Percentiles rank a stretch among this genome's conserved stretches.
These are phyloP conservation scores for Aspergillus sclerotiicarbonarius DNA, from an alignment of 495 filamentous ascomycete genomes.

Conservation along the genomic window DNA sequence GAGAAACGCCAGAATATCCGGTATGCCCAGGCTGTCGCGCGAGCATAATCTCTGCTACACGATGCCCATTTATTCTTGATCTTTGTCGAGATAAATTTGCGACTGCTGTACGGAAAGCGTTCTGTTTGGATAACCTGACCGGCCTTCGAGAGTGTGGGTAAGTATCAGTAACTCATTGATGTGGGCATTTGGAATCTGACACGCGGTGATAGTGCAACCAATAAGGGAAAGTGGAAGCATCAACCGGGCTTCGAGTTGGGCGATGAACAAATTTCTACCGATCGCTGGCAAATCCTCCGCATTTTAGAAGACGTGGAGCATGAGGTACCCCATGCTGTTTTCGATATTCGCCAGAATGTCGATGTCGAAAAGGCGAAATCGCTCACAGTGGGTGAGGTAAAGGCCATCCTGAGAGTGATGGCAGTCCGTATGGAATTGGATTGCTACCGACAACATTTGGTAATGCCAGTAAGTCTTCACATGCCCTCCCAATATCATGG, in stretches of 20 bases:
- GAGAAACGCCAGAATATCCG: neutral
- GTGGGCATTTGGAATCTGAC: neutral
- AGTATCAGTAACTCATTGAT: neutral
- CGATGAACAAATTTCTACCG: neutral
- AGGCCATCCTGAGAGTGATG: constrained; percentile 13
- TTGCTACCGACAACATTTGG: neutral
- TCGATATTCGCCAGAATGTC: neutral
- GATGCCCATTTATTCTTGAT: neutral
- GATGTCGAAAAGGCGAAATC: neutral
- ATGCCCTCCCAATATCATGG: neutral
- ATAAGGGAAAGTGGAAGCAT: neutral
- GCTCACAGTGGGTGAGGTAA: constrained; percentile 8
- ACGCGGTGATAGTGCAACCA: neutral
- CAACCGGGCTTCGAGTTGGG: neutral
- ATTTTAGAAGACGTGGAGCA: constrained; percentile 2
- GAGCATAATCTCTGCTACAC: neutral
- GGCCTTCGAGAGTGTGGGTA: neutral
- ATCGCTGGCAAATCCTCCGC: neutral
- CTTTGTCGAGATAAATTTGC: neutral
- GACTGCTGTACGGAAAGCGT: neutral
- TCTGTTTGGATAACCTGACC: neutral
- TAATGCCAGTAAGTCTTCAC: constrained; percentile 11
- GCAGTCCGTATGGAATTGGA: constrained; percentile 7
- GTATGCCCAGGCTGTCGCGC: neutral
- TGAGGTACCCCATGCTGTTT: neutral